Evolutionary conservation across 495 filamentous ascomycete genomes (phyloP).

Genomic region (Friedmanniomyces simplex): DNA sequence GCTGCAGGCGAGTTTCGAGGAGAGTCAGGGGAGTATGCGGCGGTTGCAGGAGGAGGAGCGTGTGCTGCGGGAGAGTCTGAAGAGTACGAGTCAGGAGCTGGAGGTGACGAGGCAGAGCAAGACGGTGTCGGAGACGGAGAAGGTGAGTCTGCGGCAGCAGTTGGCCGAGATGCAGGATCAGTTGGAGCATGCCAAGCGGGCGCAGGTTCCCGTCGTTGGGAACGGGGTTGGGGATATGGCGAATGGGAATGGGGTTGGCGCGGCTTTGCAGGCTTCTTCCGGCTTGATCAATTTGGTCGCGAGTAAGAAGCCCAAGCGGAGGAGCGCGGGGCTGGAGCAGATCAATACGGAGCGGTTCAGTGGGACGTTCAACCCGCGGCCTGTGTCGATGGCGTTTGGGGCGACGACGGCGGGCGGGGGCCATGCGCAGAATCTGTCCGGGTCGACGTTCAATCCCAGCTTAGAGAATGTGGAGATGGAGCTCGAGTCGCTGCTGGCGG

Average conservation of each 20-base stretch:
- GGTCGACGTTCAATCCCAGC: slow-evolving; percentile 62
- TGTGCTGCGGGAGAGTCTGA: slow-evolving; percentile 65
- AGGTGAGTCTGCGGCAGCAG: slow-evolving; percentile 71
- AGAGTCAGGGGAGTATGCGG: slow-evolving; percentile 78
- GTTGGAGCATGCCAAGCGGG: slow-evolving; percentile 72
- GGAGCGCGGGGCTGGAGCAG: slow-evolving; percentile 85
- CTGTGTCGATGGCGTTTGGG: slow-evolving; percentile 84
- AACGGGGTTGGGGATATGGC: slow-evolving; percentile 68
- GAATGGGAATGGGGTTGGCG: slow-evolving; percentile 48
- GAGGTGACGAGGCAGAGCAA: slow-evolving; percentile 61
- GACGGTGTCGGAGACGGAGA: slow-evolving; percentile 67
- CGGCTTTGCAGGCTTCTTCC: slow-evolving; percentile 44
- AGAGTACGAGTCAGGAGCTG: slow-evolving; percentile 63
- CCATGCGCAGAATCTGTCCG: slow-evolving; percentile 55
- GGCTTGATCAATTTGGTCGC: slow-evolving; percentile 94
- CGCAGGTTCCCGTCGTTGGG: slow-evolving; percentile 35
- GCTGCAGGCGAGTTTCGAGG: slow-evolving; percentile 76
- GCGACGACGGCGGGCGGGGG: slow-evolving; percentile 28
- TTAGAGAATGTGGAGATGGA: slow-evolving; percentile 85
- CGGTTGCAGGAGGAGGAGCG: slow-evolving; percentile 88
- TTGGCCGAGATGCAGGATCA: slow-evolving; percentile 85
- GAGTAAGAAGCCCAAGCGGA: slow-evolving; percentile 91
- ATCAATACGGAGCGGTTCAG: slow-evolving; percentile 77
- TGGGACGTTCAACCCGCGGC: slow-evolving; percentile 83
- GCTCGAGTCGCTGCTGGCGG: slow-evolving; percentile 82